Evolutionary conservation across 345 rosid species (phyloP).

Genomic region (Brassica rapa): DNA sequence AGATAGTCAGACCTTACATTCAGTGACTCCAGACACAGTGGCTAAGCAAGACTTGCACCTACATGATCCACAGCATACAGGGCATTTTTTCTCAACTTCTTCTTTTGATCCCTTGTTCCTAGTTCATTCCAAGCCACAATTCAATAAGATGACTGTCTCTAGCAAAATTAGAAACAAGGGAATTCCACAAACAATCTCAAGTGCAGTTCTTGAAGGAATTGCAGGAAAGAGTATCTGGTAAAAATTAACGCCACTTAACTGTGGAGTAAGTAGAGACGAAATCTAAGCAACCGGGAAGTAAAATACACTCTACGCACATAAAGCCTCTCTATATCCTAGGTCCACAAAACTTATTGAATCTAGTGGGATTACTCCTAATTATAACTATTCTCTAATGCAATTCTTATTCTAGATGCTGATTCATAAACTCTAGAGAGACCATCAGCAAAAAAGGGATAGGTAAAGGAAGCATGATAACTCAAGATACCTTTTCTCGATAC

Average conservation of each 20-base stretch:
- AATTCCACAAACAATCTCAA: slow-evolving; percentile 3
- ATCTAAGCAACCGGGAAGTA: not conserved
- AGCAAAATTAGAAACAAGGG: slow-evolving; percentile 11
- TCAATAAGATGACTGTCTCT: slow-evolving; percentile 5
- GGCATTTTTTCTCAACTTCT: slow-evolving; percentile 79
- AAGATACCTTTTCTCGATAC: slow-evolving; percentile 63
- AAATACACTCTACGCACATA: not conserved
- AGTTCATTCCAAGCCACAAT: slow-evolving; percentile 8
- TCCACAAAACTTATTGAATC: slow-evolving; percentile 14
- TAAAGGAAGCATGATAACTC: slow-evolving; percentile 5
- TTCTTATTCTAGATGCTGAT: not conserved
- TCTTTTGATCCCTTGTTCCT: slow-evolving; percentile 50
- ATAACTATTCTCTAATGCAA: not conserved
- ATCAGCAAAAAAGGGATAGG: slow-evolving; percentile 1
- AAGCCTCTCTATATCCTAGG: slow-evolving; percentile 12
- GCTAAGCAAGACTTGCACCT: slow-evolving; percentile 74
- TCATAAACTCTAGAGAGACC: slow-evolving; percentile 12
- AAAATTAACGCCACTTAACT: not conserved
- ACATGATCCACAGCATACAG: slow-evolving; percentile 83
- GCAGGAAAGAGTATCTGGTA: slow-evolving; percentile 4
- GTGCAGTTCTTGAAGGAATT: not conserved
- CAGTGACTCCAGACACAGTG: slow-evolving; percentile 54
- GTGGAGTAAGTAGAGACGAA: not conserved
- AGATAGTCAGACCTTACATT: slow-evolving; percentile 74
- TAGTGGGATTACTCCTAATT: not conserved